These are phyloP conservation scores for Botrytis sinoallii DNA, from an alignment of 2,329 filamentous ascomycete species.

Conservation along the genomic window DNA sequence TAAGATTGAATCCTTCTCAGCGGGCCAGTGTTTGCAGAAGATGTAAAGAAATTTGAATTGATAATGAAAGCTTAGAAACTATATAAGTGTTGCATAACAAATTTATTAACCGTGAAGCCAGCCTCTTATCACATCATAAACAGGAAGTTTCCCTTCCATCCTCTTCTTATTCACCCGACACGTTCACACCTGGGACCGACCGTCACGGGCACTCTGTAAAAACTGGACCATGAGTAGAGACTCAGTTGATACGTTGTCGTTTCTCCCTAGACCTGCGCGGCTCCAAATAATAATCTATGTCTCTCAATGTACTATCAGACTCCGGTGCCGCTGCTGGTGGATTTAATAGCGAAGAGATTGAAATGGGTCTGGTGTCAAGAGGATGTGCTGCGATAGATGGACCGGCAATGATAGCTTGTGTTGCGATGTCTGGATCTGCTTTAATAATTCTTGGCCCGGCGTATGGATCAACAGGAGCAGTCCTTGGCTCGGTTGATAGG, in stretches of 20 bases:
- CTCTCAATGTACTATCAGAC: no score
- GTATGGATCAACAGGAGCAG: background rate
- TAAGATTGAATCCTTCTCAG: no score
- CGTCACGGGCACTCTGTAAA: background rate
- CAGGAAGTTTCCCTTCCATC: background rate
- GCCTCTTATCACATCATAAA: no score
- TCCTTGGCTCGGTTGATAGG: background rate
- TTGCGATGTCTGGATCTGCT: background rate
- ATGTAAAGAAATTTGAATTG: background rate
- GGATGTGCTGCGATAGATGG: no score
- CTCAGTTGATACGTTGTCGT: background rate
- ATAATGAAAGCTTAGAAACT: background rate
- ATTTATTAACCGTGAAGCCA: background rate
- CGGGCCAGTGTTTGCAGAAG: background rate
- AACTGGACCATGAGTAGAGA: background rate
- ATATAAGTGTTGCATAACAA: background rate
- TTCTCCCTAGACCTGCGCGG: background rate
- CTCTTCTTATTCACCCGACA: no score
- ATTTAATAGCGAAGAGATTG: slow-evolving; percentile 4
- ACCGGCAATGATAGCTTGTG: background rate
- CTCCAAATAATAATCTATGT: background rate
- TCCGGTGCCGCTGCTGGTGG: background rate
- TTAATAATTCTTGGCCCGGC: background rate
- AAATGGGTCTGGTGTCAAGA: background rate
- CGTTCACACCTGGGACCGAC: no score